A percentile compares a stretch with the other conserved stretches of the same genome.
These are phyloP conservation scores for Populus pruinosa DNA, from an alignment of 345 rosid species.

Conservation along the genomic window DNA sequence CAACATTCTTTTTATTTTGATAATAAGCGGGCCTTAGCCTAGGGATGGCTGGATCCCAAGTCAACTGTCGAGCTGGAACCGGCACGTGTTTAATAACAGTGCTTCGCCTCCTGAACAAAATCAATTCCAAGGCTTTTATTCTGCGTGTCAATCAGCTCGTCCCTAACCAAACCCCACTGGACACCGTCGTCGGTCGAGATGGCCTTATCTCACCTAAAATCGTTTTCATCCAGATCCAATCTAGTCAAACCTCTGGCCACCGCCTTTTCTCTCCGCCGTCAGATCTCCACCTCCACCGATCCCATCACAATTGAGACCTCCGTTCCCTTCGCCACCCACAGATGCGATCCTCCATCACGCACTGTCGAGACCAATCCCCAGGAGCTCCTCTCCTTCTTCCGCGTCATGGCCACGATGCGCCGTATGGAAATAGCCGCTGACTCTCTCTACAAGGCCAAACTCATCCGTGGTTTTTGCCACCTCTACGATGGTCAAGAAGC, in stretches of 20 bases:
- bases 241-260: slow-evolving; percentile 37
- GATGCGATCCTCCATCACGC: slow-evolving; percentile 83
- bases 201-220: slow-evolving; percentile 58
- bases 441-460: slow-evolving; percentile 97
- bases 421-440: slow-evolving; percentile 97
- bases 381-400: slow-evolving; percentile 80
- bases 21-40: too few species aligned
- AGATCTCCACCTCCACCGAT: slow-evolving; percentile 64
- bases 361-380: slow-evolving; percentile 56
- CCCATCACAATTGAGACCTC: slow-evolving; percentile 85
- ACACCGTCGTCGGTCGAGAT: slow-evolving; percentile 29
- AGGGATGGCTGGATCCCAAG: too few species aligned
- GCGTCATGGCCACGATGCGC: slow-evolving; percentile 84
- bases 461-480: slow-evolving; percentile 95
- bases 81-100: too few species aligned
- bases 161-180: neutral
- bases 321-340: slow-evolving; percentile 74
- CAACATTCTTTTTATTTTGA: too few species aligned
- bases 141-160: neutral
- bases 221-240: slow-evolving; percentile 28
- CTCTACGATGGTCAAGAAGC: slow-evolving; percentile 99
- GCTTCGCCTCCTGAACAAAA: too few species aligned
- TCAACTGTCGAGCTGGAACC: too few species aligned
- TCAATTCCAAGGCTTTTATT: neutral
- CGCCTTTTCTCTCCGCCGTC: slow-evolving; percentile 42